Evolutionary conservation across 257 asterid genomes (phyloP), one percentile per base, ranked within the genome.

Genomic region (Solanum microdontum): DNA sequence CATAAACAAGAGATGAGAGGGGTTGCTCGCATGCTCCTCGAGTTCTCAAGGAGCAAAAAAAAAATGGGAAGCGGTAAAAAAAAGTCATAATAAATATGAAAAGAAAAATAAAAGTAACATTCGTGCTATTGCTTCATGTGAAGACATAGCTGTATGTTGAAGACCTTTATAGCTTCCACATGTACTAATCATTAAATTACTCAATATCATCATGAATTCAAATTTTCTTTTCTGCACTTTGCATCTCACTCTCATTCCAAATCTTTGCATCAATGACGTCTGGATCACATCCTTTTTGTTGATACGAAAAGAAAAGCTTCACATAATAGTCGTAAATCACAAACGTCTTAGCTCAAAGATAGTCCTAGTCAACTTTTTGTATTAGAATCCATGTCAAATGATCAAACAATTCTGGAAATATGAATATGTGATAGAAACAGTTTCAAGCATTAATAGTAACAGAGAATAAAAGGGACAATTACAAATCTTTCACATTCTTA

Each of bases 81-180:
- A 1, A 23, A 9, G 28, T 66, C 32, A 80, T 4, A 51, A 51
- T 51, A 43, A 26, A 43, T n/a, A 24, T 43, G 84, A 79, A 14
- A 24, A 72, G 75, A 19, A 32, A n/a, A 80, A 8, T 2, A 14
- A 51, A 60, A 23, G 37, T 24, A 73, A 73, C 69, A 60, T 37
- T 84, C 40, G 26, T 43, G 66, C 26, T 37, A 23, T 84, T 84
- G 62, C 26, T 88, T 84, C 89, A 73, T 84, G 87, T 73, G 87
- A 84, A 14, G 87, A 28, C 80, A 39, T 74, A 74, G 87, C 73
- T 75, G 90, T 74, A 60, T 30, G 82, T 75, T 68, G 68, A 36
- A 37, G 13, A 24, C 62, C 36, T 40, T 15, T 12, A 24, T 40
- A 40, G 51, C 66, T 79, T n/a, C 84, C 24, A 39, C n/a, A 39